Conservation (phyloP, 2,329 filamentous ascomycete species). For the Colletotrichum eleusines region DNA sequence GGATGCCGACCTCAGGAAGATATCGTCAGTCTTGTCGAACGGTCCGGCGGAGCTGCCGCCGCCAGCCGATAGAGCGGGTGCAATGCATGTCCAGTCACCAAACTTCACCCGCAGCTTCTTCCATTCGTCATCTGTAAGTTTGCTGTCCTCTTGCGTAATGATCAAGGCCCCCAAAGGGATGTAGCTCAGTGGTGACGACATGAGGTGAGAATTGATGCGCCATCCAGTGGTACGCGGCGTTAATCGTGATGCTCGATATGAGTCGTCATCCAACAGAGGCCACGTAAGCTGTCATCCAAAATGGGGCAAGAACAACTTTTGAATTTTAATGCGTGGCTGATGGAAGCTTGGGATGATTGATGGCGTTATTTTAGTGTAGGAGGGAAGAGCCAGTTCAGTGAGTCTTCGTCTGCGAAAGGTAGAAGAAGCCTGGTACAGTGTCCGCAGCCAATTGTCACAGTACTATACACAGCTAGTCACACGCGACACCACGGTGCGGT, state of each 20-base stretch:
- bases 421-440: conserved; percentile 33
- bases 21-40: conserved; percentile 18
- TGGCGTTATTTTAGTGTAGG: conserved; percentile 28
- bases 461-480: rapidly evolving
- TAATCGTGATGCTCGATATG: neutral
- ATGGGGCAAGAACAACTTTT: neutral
- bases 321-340: neutral
- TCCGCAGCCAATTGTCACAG: neutral
- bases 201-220: conserved; percentile 2
- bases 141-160: conserved; percentile 41
- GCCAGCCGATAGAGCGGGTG: conserved; percentile 26
- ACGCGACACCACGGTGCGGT: neutral
- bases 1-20: conserved; percentile 47
- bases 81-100: conserved; percentile 12
- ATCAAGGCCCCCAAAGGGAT: conserved; percentile 57
- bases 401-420: conserved; percentile 6
- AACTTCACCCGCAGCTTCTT: conserved; percentile 6
- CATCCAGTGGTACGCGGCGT: conserved; percentile 9
- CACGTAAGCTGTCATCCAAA: conserved; percentile 6
- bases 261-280: conserved; percentile 13
- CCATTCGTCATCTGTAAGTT: conserved; percentile 23
- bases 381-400: conserved; percentile 17
- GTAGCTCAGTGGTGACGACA: conserved; percentile 47
- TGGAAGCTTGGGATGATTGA: conserved; percentile 1
- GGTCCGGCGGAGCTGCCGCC: neutral